phyloP scores from a whole-genome alignment of 306 rosid species.

The Quercus mongolica region DNA sequence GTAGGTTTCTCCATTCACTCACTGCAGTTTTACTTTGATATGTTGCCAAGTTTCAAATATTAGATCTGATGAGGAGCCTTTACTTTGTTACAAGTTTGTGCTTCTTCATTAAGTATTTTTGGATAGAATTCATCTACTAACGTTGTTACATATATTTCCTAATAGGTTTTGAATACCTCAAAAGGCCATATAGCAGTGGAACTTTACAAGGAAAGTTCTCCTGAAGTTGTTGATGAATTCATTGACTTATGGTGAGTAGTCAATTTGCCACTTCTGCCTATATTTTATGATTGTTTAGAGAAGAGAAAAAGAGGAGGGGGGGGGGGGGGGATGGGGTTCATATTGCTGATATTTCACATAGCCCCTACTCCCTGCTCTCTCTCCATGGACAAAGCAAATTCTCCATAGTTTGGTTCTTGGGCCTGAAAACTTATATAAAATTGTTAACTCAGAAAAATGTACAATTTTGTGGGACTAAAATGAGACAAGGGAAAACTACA shows the following conservation, averaged over 20 bases:
- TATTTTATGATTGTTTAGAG: neutral
- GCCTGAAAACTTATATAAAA: neutral
- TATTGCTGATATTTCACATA: neutral
- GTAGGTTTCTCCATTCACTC: slow-evolving; percentile 37
- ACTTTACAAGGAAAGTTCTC: slow-evolving; percentile 83
- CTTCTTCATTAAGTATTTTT: slow-evolving; percentile 1
- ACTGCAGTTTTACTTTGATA: slow-evolving; percentile 11
- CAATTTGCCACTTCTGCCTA: neutral
- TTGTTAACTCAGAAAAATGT: neutral
- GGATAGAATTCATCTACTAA: slow-evolving; percentile 2
- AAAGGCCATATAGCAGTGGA: slow-evolving; percentile 72
- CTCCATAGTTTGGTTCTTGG: neutral
- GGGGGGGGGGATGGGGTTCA: neutral
- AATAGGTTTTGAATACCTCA: slow-evolving; percentile 76
- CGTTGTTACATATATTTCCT: neutral
- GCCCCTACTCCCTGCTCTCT: neutral
- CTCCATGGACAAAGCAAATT: neutral
- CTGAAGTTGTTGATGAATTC: slow-evolving; percentile 97
- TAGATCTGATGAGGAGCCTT: slow-evolving; percentile 5
- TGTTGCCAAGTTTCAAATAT: slow-evolving; percentile 4
- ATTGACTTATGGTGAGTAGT: slow-evolving; percentile 88
- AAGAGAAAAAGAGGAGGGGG: too few relatives aligned
- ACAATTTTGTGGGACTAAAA: too few relatives aligned
- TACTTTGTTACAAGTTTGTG: neutral
- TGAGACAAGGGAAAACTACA: too few relatives aligned